Evolutionary conservation across 176 grass and related monocot genomes (phyloP).

Genomic region (Paspalum vaginatum): DNA sequence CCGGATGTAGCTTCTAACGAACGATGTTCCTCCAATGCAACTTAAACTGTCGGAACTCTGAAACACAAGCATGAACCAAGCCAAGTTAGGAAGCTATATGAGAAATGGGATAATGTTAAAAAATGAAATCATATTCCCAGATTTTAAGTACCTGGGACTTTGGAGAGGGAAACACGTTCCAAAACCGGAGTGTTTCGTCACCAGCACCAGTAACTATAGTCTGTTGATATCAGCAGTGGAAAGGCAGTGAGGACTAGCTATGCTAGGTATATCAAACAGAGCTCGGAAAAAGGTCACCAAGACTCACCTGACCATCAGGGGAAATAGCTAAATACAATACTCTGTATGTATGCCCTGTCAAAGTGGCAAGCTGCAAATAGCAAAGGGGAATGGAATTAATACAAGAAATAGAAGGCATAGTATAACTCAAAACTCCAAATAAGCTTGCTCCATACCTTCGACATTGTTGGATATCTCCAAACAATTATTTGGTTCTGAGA

Average conservation of each 20-base stretch:
- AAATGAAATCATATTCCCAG: not conserved
- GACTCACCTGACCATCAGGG: conserved; percentile 89
- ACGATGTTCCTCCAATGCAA: conserved; percentile 85
- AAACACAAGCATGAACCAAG: conserved; percentile 10
- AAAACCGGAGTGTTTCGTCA: conserved; percentile 94
- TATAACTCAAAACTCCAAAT: not conserved
- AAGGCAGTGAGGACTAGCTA: conserved; percentile 17
- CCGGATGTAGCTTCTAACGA: conserved; percentile 88
- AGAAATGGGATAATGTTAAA: not conserved
- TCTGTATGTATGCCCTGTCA: conserved; percentile 86
- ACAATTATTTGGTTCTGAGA: conserved; percentile 99
- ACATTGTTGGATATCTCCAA: conserved; percentile 98
- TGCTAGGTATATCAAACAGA: not conserved
- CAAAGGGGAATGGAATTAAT: not conserved
- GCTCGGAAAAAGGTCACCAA: conserved; percentile 6
- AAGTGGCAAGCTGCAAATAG: conserved; percentile 80
- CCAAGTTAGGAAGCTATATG: not conserved
- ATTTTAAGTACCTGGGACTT: conserved; percentile 78
- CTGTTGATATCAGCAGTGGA: conserved; percentile 45
- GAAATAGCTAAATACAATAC: conserved; percentile 96
- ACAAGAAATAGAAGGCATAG: not conserved
- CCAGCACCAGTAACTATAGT: conserved; percentile 97
- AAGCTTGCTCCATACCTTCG: conserved; percentile 60
- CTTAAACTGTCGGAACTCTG: conserved; percentile 86
- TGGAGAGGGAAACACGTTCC: conserved; percentile 98